Conservation (phyloP, 257 asterid species). For the Leptodermis oblonga region DNA sequence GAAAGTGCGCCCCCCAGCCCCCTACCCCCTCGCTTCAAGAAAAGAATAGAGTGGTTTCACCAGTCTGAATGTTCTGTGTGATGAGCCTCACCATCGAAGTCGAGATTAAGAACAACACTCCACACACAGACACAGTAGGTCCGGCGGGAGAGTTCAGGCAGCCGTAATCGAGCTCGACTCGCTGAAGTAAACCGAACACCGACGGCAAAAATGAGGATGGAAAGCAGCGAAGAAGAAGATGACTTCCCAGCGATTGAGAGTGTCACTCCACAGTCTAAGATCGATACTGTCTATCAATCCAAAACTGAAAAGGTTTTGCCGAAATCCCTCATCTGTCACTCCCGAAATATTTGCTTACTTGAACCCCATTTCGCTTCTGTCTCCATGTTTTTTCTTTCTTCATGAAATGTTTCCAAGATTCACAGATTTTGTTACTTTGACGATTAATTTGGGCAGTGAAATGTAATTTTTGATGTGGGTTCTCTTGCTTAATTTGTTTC, state of each 20-base stretch:
- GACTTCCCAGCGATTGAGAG: conserved; percentile 94
- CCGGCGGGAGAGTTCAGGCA: too few relatives aligned
- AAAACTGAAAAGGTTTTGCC: conserved; percentile 75
- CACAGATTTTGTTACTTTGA: too few relatives aligned
- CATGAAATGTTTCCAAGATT: neutral
- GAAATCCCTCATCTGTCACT: neutral
- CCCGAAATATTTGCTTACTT: neutral
- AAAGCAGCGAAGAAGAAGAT: conserved; percentile 97
- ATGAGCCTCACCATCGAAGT: too few relatives aligned
- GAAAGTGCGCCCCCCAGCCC: too few relatives aligned
- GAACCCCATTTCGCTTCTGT: neutral
- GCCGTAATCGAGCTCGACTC: too few relatives aligned
- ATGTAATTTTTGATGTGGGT: neutral
- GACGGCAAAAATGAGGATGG: conserved; percentile 80
- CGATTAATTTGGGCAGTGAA: neutral
- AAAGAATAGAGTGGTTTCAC: too few relatives aligned
- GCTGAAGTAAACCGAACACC: too few relatives aligned
- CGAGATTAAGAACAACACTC: too few relatives aligned
- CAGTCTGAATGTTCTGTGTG: too few relatives aligned
- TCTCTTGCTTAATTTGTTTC: neutral
- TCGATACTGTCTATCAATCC: conserved; percentile 90
- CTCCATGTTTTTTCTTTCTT: neutral
- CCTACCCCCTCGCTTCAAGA: too few relatives aligned
- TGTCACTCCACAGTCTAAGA: conserved; percentile 95
- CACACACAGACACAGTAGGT: too few relatives aligned